Conservation (phyloP, 257 asterid genomes). For the Paraleonurus japonicus region DNA sequence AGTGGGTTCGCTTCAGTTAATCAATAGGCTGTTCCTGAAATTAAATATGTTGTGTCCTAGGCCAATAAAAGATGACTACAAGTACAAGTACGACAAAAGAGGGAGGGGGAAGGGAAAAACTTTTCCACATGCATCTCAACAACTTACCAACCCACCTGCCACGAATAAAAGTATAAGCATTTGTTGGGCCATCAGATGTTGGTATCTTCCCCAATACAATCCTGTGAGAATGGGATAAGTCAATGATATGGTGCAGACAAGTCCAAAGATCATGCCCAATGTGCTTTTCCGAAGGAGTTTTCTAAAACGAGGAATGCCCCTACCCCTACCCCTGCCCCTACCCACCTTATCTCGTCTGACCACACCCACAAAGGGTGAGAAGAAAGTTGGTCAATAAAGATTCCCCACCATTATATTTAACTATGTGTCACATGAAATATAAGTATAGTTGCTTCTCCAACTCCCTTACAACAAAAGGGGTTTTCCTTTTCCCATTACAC, state of each 20-base stretch:
- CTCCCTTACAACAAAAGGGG: slow-evolving; percentile 21
- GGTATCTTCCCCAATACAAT: slow-evolving; percentile 94
- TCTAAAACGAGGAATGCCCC: slow-evolving; percentile 16
- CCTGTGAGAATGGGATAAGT: slow-evolving; percentile 85
- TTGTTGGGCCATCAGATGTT: slow-evolving; percentile 80
- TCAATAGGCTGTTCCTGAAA: slow-evolving; percentile 12
- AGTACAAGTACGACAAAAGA: slow-evolving; percentile 30
- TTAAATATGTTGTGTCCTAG: slow-evolving; percentile 13
- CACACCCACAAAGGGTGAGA: slow-evolving; percentile 27
- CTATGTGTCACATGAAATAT: background rate
- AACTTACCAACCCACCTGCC: slow-evolving; percentile 90
- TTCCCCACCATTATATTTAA: slow-evolving; percentile 13
- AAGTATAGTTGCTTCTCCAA: slow-evolving; percentile 15
- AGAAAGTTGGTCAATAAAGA: slow-evolving; percentile 19
- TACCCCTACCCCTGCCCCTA: slow-evolving; percentile 21
- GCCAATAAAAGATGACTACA: slow-evolving; percentile 17
- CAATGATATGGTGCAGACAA: slow-evolving; percentile 58
- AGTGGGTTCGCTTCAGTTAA: background rate
- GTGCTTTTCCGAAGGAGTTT: slow-evolving; percentile 32
- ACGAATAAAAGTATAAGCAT: slow-evolving; percentile 76
- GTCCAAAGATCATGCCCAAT: slow-evolving; percentile 39
- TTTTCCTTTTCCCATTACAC: background rate
- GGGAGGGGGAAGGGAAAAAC: background rate
- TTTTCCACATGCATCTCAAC: slow-evolving; percentile 43
- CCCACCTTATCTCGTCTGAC: background rate